Evolutionary conservation across 1,284 basidiomycete species (phyloP), one percentile per base, ranked within the genome.

Genomic region (Rhodofomes roseus): DNA sequence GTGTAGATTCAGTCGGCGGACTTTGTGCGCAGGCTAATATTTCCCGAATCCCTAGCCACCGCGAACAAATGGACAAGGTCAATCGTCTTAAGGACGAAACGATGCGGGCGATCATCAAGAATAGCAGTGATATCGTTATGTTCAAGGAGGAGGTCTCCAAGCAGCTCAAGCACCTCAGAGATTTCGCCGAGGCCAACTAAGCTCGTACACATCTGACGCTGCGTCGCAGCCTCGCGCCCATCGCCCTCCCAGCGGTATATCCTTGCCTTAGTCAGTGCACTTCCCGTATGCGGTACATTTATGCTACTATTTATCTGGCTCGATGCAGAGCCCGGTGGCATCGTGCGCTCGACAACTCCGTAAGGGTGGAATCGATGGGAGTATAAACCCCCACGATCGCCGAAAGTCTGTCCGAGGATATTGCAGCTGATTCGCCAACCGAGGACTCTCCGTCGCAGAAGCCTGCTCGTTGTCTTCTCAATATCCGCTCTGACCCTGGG

Each of bases 71-170:
- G 11, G 87, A 89, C 63, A 89, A 87, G 66, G 82, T 88, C 23
- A 81, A 81, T 55, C 80, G 86, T 52, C 69, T 92, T 25, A 86
- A 84, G 64, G 89, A 92, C 59, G 89, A 91, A 63, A 90, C 87
- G 0, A 81, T 89, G 41, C 82, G 88, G 1, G 86, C 86, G n/a
- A 89, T 92, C 61, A 81, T 89, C 62, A 91, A 90, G 77, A 91
- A 86, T 71, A 87, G 86, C 67, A 87, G 87, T 62, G 90, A 92
- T 58, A 88, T 90, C 48, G 86, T 85, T 27, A 79, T 83, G 66
- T 91, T 92, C 77, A 91, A 91, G 73, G 83, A 86, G 60, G 85
- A 87, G 61, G 83, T 91, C 16, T 88, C 89, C 41, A 80, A 81
- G 58, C 83, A 86, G 64, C 76, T 92, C 37, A 79, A 81, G 65